A percentile compares a stretch with the other conserved stretches of the same genome.
phyloP scores from a whole-genome alignment of 2,329 filamentous ascomycete genomes.

The Zymoseptoria pseudotritici region DNA sequence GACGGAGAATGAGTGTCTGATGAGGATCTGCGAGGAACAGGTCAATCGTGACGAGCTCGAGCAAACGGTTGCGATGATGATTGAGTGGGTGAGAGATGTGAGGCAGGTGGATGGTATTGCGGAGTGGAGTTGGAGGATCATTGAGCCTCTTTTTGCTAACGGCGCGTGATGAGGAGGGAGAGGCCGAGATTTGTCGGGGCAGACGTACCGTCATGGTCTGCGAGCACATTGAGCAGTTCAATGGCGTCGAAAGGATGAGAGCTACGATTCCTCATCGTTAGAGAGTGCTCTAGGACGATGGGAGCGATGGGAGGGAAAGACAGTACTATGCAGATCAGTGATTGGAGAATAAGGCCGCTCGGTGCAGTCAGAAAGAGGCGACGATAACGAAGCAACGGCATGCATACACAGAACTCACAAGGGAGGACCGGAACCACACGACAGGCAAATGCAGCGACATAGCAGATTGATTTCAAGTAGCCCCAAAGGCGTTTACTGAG shows the following conservation, averaged over 20 bases:
- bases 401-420: background rate
- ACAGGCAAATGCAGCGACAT: background rate
- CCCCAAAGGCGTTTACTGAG: too few relatives aligned
- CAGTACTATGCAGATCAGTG: too few relatives aligned
- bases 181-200: background rate
- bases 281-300: too few relatives aligned
- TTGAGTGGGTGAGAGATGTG: conserved; percentile 55
- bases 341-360: background rate
- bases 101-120: conserved; percentile 48
- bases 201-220: background rate
- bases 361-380: background rate
- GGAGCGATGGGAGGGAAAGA: too few relatives aligned
- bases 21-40: conserved; percentile 43
- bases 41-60: conserved; percentile 44
- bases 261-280: too few relatives aligned
- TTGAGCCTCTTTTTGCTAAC: conserved; percentile 37
- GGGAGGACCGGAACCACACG: background rate
- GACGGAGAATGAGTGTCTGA: conserved; percentile 44
- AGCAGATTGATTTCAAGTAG: background rate
- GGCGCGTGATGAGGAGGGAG: background rate
- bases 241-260: too few relatives aligned
- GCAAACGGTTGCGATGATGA: conserved; percentile 45
- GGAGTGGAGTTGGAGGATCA: conserved; percentile 49
- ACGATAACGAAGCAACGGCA: background rate
- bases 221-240: background rate